These are phyloP conservation scores for Fraxinus xanthoxyloides DNA, from an alignment of 305 asterid genomes.

Conservation along the genomic window DNA sequence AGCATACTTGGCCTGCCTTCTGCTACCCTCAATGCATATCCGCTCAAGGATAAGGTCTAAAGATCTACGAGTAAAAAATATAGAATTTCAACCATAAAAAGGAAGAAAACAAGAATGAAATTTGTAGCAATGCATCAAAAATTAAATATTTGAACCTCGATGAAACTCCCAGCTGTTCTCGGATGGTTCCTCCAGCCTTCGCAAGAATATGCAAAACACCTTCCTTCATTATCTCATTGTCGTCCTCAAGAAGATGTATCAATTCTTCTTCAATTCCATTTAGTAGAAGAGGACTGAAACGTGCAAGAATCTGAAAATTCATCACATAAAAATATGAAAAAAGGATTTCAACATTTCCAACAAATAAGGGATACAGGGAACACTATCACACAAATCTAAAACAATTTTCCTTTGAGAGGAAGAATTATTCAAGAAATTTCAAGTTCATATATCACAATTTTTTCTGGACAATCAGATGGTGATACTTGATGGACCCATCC, in stretches of 20 bases:
- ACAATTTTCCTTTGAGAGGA: neutral
- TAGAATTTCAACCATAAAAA: neutral
- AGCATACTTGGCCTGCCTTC: conserved; percentile 99
- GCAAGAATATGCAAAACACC: conserved; percentile 96
- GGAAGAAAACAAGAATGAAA: neutral
- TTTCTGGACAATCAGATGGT: conserved; percentile 10
- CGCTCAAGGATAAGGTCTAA: conserved; percentile 96
- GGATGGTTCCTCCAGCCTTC: conserved; percentile 96
- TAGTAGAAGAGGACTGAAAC: conserved; percentile 84
- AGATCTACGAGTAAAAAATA: conserved; percentile 50
- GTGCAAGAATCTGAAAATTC: conserved; percentile 79
- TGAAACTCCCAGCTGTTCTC: conserved; percentile 92
- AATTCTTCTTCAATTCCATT: conserved; percentile 88
- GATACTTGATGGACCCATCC: conserved; percentile 12
- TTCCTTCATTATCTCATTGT: conserved; percentile 95
- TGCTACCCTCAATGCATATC: conserved; percentile 95
- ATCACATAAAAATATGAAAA: conserved; percentile 27
- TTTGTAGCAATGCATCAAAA: neutral
- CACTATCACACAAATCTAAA: conserved; percentile 14
- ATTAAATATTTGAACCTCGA: conserved; percentile 55
- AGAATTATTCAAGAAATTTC: conserved; percentile 20
- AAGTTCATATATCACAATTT: conserved; percentile 18
- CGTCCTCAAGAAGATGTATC: conserved; percentile 89
- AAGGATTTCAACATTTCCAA: conserved; percentile 9
- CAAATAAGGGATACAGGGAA: neutral